Conservation (phyloP, 169 alveolate genomes). For the Cryptosporidium sp. region DNA sequence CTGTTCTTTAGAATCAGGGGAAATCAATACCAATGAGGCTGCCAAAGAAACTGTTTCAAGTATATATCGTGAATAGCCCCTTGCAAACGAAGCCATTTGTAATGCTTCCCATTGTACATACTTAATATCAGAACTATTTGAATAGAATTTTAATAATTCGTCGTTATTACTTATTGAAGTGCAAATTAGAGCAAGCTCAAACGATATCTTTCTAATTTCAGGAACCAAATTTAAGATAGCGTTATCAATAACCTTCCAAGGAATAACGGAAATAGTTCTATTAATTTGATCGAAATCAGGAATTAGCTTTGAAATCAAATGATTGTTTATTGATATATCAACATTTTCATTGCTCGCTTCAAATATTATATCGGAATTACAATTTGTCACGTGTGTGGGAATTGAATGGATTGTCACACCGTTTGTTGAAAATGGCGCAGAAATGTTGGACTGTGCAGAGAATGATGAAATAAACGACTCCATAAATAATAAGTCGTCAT, state of each 20-base stretch:
- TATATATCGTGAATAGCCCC: conserved; percentile 56
- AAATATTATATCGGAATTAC: conserved; percentile 17
- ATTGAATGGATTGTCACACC: conserved; percentile 45
- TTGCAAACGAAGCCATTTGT: conserved; percentile 67
- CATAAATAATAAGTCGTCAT: conserved; percentile 46
- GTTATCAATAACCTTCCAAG: conserved; percentile 47
- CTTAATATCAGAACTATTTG: conserved; percentile 15
- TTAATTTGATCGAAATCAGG: conserved; percentile 51
- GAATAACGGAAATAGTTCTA: conserved; percentile 56
- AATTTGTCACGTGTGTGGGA: neutral
- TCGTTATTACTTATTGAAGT: conserved; percentile 38
- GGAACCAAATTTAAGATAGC: conserved; percentile 7
- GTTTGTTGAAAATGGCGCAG: conserved; percentile 64
- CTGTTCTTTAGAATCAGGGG: conserved; percentile 16
- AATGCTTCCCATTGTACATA: conserved; percentile 45
- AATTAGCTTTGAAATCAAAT: conserved; percentile 44
- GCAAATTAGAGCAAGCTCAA: conserved; percentile 20
- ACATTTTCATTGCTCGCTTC: conserved; percentile 29
- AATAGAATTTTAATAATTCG: conserved; percentile 19
- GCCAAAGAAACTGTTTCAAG: conserved; percentile 41
- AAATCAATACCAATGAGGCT: neutral
- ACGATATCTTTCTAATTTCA: conserved; percentile 27
- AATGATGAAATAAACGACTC: conserved; percentile 65
- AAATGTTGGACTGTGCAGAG: conserved; percentile 40
- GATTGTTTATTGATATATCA: conserved; percentile 12